Evolutionary conservation across 139 green algal genomes (phyloP).

Genomic region (Tetradesmus obliquus): DNA sequence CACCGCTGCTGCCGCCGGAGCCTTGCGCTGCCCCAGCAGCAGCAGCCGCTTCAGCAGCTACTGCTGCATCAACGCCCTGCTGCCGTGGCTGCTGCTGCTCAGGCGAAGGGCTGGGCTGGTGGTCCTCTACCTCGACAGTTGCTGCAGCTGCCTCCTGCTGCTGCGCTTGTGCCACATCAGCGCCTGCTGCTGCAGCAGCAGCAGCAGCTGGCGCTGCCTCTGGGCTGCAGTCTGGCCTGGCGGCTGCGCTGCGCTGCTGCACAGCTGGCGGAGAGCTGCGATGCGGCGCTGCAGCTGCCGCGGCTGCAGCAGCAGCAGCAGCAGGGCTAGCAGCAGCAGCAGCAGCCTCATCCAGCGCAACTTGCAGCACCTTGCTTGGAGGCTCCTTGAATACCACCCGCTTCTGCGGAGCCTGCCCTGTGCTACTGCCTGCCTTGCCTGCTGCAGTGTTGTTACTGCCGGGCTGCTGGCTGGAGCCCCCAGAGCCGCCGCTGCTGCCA

Average conservation of each 20-base stretch:
- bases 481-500: neutral
- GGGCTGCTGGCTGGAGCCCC: neutral
- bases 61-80: neutral
- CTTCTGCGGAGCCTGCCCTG: neutral
- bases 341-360: neutral
- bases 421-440: neutral
- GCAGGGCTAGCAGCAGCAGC: neutral
- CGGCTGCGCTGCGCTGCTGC: neutral
- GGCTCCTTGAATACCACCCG: conserved; percentile 29
- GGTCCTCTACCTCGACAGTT: neutral
- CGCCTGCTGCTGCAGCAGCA: neutral
- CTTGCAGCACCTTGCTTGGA: neutral
- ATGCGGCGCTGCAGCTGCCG: neutral
- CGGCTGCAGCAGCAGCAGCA: neutral
- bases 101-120: neutral
- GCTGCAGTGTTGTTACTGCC: neutral
- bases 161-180: neutral
- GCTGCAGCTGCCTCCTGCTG: neutral
- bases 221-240: neutral
- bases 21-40: neutral
- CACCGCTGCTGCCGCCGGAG: neutral
- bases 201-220: neutral
- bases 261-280: neutral
- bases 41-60: neutral
- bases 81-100: neutral